Percentiles rank a stretch among this genome's conserved stretches.
Evolutionary conservation across 257 asterid species (phyloP).

Genomic region (Solanum stenotomum): DNA sequence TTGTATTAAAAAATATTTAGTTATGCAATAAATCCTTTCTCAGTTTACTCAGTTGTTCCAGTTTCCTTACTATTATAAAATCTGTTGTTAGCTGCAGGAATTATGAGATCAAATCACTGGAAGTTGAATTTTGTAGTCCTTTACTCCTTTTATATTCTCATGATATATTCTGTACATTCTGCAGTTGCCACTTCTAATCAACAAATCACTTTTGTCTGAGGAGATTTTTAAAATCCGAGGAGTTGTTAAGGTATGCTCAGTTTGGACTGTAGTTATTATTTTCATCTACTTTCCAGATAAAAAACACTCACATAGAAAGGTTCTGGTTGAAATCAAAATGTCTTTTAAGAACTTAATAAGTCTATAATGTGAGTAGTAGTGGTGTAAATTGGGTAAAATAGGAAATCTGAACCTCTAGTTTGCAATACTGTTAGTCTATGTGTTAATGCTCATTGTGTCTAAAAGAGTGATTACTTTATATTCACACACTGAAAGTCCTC

Average conservation of each 20-base stretch:
- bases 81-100: background rate
- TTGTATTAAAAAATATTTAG: background rate
- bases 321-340: background rate
- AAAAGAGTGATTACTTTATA: background rate
- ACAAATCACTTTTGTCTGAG: slow-evolving; percentile 40
- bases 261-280: background rate
- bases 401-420: background rate
- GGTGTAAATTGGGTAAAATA: background rate
- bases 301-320: background rate
- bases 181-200: slow-evolving; percentile 87
- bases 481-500: background rate
- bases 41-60: background rate
- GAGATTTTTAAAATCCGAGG: slow-evolving; percentile 72
- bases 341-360: background rate
- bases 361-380: background rate
- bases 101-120: background rate
- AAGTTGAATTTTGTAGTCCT: background rate
- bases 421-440: background rate
- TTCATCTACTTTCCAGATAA: slow-evolving; percentile 7
- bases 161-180: slow-evolving; percentile 6
- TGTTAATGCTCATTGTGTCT: background rate
- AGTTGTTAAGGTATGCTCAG: slow-evolving; percentile 47
- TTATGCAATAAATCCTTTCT: background rate
- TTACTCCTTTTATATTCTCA: background rate
- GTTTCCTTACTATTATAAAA: background rate